A percentile compares a stretch with the other conserved stretches of the same genome.
phyloP scores from a whole-genome alignment of 2,329 filamentous ascomycete species.

The Colletotrichum sidae region DNA sequence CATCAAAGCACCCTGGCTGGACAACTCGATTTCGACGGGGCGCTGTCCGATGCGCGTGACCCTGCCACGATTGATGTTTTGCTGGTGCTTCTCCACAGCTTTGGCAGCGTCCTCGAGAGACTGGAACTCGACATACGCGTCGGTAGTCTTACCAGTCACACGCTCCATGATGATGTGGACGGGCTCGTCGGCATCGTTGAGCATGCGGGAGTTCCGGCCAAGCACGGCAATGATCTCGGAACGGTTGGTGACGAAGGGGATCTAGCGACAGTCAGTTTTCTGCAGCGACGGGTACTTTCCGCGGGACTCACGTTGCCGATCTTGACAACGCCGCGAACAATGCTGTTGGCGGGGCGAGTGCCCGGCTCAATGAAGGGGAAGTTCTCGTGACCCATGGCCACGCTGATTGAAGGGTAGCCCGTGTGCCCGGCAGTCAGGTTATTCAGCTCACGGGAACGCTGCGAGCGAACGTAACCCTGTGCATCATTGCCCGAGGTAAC shows the following conservation, averaged over 20 bases:
- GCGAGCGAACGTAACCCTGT: constrained; percentile 38
- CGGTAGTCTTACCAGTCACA: constrained; percentile 71
- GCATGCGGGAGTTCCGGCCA: constrained; percentile 66
- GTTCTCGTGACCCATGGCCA: constrained; percentile 51
- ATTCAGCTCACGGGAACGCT: constrained; percentile 53
- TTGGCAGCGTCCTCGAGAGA: constrained; percentile 64
- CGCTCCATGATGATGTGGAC: constrained; percentile 75
- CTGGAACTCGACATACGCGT: constrained; percentile 70
- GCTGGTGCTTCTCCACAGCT: constrained; percentile 61
- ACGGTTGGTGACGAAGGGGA: constrained; percentile 65
- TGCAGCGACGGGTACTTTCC: neutral
- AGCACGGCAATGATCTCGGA: constrained; percentile 69
- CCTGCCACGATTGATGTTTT: constrained; percentile 52
- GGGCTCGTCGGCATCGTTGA: constrained; percentile 65
- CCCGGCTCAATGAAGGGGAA: constrained; percentile 61
- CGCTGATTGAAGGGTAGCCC: constrained; percentile 48
- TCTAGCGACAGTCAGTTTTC: constrained; percentile 51
- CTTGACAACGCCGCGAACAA: constrained; percentile 57
- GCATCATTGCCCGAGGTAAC: neutral
- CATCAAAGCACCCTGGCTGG: constrained; percentile 69
- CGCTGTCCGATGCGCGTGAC: constrained; percentile 66
- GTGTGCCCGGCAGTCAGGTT: constrained; percentile 47
- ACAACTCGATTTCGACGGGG: constrained; percentile 66
- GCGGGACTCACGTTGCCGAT: constrained; percentile 58
- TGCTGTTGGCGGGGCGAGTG: constrained; percentile 38